Evolutionary conservation across 2,329 filamentous ascomycete species (phyloP), one percentile per base, ranked within the genome.

Genomic region (Ophiostoma piceae): DNA sequence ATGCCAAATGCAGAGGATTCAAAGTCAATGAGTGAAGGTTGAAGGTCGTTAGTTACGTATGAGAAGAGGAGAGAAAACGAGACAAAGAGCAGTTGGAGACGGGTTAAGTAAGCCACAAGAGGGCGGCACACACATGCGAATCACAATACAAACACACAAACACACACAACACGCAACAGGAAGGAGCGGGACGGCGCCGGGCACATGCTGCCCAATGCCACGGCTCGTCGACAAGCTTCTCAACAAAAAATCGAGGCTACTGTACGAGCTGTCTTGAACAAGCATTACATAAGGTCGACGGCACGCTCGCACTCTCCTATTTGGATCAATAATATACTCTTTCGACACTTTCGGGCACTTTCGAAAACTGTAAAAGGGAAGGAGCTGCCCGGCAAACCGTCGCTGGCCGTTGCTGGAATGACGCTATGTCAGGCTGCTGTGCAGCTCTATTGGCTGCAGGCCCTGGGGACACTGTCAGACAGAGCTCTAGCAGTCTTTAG

Each of bases 231-330:
- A 62, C 51, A 26, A 19, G 66, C 65, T 67, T 67, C 69, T 68
- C 66, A 70, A 70, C 66, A 68, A 68, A 70, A 68, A 47, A 22
- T 29, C 62, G 37, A 37, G 19, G 29, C n/a, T 65, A 37, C 62
- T 65, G 19, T 62, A 32, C 26, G 26, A 62, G 22, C 57, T 62
- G 57, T 26, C 26, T 32, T 62, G 26, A 16, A 19, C n/a, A 39
- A 65, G 62, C 26, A 65, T 65, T 65, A 65, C 60, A 65, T 65
- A 65, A 65, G 29, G 8, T 35, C 60, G 60, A 37, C 32, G 19
- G 19, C 62, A 65, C 62, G 3, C 35, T 12, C 35, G 26, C 57
- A 62, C 14, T 62, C 26, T 62, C 57, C 57, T 6, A 65, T 16
- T 65, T 19, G 8, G 35, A 37, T 22, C 57, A 64, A 35, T 8